These are phyloP conservation scores for Yamadazyma sp. DNA, from an alignment of 1,139 yeast genomes.

Conservation along the genomic window DNA sequence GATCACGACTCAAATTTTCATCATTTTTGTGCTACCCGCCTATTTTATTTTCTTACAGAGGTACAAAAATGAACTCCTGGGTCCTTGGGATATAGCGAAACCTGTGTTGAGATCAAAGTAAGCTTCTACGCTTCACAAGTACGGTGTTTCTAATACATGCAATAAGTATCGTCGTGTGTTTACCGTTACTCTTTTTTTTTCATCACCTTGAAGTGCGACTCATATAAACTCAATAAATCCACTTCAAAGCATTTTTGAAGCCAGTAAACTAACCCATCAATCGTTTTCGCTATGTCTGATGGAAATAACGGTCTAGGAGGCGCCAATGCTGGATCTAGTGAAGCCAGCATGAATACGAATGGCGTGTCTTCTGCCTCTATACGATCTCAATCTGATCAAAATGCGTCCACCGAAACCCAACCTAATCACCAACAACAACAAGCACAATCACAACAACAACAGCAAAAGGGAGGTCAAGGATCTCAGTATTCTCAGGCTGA, in stretches of 20 bases:
- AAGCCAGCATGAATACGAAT: no score
- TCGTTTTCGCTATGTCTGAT: not conserved
- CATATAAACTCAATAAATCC: not conserved
- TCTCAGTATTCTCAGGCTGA: constrained; percentile 66
- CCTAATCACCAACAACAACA: constrained; percentile 3
- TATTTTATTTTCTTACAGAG: constrained; percentile 72
- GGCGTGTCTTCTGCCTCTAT: constrained; percentile 5
- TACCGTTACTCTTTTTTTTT: not conserved
- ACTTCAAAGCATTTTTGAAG: not conserved
- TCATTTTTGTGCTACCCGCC: constrained; percentile 62
- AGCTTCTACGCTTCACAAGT: not conserved
- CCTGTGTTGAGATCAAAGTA: constrained; percentile 40
- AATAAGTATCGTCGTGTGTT: not conserved
- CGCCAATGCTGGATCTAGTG: constrained; percentile 2
- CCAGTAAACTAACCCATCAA: constrained; percentile 1
- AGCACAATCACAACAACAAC: constrained; percentile 4
- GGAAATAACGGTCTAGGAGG: constrained; percentile 3
- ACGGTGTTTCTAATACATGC: no score
- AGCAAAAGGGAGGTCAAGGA: constrained; percentile 9
- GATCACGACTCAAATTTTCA: constrained; percentile 46
- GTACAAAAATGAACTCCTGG: constrained; percentile 84
- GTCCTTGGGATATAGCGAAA: constrained; percentile 92
- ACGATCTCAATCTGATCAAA: constrained; percentile 4
- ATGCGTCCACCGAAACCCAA: no score
- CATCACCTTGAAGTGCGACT: not conserved